Evolutionary conservation across 352 stramenopile genomes (phyloP), one percentile per base, ranked within the genome.

Genomic region (Hyphochytrium catenoides): DNA sequence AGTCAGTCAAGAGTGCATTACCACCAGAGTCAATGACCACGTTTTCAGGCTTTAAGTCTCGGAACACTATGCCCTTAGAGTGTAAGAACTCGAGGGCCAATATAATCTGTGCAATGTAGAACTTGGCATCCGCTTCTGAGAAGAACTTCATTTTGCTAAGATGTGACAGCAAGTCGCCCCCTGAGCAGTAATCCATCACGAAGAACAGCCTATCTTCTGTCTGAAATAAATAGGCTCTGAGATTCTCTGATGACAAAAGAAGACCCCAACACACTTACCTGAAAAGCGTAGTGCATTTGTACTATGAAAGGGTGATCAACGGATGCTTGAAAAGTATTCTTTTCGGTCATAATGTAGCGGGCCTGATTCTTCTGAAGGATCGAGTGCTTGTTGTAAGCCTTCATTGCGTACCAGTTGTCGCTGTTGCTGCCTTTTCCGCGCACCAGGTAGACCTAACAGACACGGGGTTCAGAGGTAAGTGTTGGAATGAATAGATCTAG

Each of bases 351-450:
- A 30, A 78, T 83, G 50, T 83, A 78, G 52, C 78, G 63, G 18
- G 63, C 68, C 41, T 79, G 65, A 47, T 83, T 79, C 60, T 83
- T 83, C 43, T 79, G 63, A 15, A 83, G 61, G 36, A 83, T 78
- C 18, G 63, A 61, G 38, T 79, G 63, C 40, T 83, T 83, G 54
- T 83, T 83, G 58, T 78, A 78, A 21, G 63, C 68, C 46, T 83
- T 83, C 3, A 83, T 48, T 2, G 68, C 68, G 42, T 77, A 83
- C 60, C 59, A 79, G 45, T 77, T 70, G 41, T 76, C 65, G n/a
- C 59, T 59, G 56, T 83, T 79, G 28, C 63, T 75, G 5, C 65
- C 68, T 36, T 79, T 78, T 18, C 63, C 63, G 26, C 65, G 68
- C 22, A 83, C 68, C 25, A 83, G 31, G 46, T 78, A 78, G 17